Conservation (phyloP, 305 asterid species). For the Plantago coronopus region DNA sequence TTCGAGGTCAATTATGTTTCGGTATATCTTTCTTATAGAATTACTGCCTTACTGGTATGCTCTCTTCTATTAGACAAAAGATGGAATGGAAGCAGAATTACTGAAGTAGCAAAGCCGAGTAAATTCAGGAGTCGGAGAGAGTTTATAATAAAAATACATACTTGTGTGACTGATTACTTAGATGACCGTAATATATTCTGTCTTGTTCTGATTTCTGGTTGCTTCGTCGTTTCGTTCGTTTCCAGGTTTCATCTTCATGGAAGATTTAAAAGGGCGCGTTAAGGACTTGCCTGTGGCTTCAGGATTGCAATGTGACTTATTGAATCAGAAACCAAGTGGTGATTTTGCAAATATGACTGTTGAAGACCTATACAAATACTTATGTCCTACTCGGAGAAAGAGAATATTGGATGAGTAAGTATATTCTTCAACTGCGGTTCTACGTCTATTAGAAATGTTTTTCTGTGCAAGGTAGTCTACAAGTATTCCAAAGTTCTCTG, state of each 20-base stretch:
- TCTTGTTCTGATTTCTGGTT: slow-evolving; percentile 3
- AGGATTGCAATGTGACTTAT: slow-evolving; percentile 30
- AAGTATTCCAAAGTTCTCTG: background rate
- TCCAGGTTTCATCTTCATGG: slow-evolving; percentile 49
- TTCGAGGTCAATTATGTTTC: too few relatives aligned
- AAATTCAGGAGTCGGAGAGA: too few relatives aligned
- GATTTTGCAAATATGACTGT: slow-evolving; percentile 37
- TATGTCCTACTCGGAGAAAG: slow-evolving; percentile 42
- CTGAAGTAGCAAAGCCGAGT: too few relatives aligned
- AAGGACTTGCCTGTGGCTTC: slow-evolving; percentile 34
- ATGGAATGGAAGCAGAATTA: too few relatives aligned
- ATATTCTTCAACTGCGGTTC: slow-evolving; percentile 4
- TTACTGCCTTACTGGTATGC: too few relatives aligned
- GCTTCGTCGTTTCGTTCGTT: slow-evolving; percentile 7
- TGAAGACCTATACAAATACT: slow-evolving; percentile 43
- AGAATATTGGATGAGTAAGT: slow-evolving; percentile 50
- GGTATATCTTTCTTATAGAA: too few relatives aligned
- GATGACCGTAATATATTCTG: background rate
- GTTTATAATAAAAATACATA: background rate
- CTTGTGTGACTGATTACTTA: background rate
- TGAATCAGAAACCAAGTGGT: slow-evolving; percentile 30
- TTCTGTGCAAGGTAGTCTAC: slow-evolving; percentile 2
- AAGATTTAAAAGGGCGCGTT: slow-evolving; percentile 45
- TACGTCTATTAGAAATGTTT: slow-evolving; percentile 1
- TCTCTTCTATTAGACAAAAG: too few relatives aligned